Evolutionary conservation across 2,329 filamentous ascomycete genomes (phyloP).

Genomic region (Hypoxylon sp.): DNA sequence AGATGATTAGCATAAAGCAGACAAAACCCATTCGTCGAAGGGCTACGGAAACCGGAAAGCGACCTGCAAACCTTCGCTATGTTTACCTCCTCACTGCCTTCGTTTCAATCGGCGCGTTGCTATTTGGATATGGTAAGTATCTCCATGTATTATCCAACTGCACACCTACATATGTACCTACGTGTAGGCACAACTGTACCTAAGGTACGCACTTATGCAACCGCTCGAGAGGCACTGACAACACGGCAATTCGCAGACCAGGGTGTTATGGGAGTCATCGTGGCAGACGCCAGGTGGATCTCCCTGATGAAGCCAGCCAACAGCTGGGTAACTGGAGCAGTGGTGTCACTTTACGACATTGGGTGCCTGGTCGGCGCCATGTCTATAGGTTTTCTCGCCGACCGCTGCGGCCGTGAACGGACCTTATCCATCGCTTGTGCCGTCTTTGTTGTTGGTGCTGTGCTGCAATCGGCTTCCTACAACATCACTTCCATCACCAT

Average conservation of each 20-base stretch:
- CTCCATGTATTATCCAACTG: no score
- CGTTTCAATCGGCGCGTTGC: constrained; percentile 38
- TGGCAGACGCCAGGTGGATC: constrained; percentile 37
- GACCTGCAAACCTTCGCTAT: constrained; percentile 33
- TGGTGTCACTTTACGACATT: constrained; percentile 40
- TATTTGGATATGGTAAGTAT: constrained; percentile 38
- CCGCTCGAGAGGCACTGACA: background rate
- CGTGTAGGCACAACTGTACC: no score
- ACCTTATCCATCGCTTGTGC: constrained; percentile 33
- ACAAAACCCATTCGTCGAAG: constrained; percentile 25
- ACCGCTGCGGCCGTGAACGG: constrained; percentile 36
- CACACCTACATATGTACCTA: no score
- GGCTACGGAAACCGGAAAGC: constrained; percentile 7
- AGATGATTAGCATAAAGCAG: constrained; percentile 36
- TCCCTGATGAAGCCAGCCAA: constrained; percentile 33
- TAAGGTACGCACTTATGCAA: background rate
- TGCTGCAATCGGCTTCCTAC: constrained; percentile 39
- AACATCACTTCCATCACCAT: constrained; percentile 35
- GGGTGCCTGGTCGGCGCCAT: constrained; percentile 36
- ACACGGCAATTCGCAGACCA: constrained; percentile 24
- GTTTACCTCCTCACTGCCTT: constrained; percentile 39
- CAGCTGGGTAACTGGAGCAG: constrained; percentile 39
- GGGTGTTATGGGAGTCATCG: constrained; percentile 41
- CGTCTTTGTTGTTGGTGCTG: constrained; percentile 36
- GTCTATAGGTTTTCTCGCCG: constrained; percentile 38